Conservation (phyloP, 768 basidiomycete genomes). For the Mycena haematopus region DNA sequence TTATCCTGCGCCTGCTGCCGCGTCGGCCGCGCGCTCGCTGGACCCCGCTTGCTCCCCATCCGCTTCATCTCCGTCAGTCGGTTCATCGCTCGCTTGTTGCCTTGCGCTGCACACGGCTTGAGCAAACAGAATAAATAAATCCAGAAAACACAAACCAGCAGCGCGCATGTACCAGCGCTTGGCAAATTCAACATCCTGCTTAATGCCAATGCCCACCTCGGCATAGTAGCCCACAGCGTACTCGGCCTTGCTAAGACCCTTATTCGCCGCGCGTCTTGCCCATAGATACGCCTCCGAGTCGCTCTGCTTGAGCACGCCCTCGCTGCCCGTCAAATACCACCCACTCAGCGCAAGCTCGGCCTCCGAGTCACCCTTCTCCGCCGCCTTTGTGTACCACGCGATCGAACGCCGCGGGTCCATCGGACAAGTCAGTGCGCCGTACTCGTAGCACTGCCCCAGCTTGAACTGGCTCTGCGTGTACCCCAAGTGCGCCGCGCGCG, state of each 20-base stretch:
- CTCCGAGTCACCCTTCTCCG: conserved; percentile 94
- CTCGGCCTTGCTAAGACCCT: conserved; percentile 95
- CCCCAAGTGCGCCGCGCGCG: conserved; percentile 90
- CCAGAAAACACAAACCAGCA: conserved; percentile 70
- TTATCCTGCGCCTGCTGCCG: conserved; percentile 94
- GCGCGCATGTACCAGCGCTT: conserved; percentile 99
- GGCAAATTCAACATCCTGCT: conserved; percentile 93
- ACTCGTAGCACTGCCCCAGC: conserved; percentile 95
- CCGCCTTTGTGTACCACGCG: conserved; percentile 98
- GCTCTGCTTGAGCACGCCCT: conserved; percentile 95
- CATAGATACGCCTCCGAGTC: conserved; percentile 99
- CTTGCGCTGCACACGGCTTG: conserved; percentile 71
- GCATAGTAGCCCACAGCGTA: conserved; percentile 99
- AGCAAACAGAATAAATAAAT: conserved; percentile 7
- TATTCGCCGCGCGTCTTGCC: conserved; percentile 96
- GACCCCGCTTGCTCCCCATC: conserved; percentile 78
- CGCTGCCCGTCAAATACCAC: conserved; percentile 97
- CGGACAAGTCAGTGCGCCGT: conserved; percentile 85
- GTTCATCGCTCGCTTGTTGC: conserved; percentile 97
- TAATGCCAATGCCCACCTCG: conserved; percentile 96
- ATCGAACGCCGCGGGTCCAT: conserved; percentile 94
- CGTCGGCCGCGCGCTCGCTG: conserved; percentile 79
- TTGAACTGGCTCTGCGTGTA: conserved; percentile 96
- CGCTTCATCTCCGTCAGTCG: conserved; percentile 95
- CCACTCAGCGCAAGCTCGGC: conserved; percentile 96